A percentile compares a stretch with the other conserved stretches of the same genome.
phyloP scores from a whole-genome alignment of 257 asterid genomes.

The Paraleonurus japonicus region DNA sequence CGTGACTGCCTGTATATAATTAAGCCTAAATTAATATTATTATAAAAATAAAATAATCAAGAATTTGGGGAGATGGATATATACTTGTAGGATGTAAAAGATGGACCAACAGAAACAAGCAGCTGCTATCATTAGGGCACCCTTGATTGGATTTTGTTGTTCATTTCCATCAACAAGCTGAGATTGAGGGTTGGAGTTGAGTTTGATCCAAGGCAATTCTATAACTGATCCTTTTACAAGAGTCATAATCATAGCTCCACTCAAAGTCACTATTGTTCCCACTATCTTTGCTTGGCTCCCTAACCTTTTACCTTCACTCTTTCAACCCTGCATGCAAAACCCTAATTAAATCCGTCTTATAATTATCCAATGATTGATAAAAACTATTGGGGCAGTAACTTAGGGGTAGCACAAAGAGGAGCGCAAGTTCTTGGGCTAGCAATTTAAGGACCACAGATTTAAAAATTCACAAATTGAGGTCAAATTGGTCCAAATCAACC shows the following conservation, averaged over 20 bases:
- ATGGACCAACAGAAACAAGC: constrained; percentile 68
- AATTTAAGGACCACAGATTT: no score
- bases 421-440: no score
- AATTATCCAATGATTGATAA: no score
- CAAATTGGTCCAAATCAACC: no score
- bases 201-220: constrained; percentile 59
- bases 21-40: background rate
- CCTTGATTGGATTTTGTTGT: constrained; percentile 47
- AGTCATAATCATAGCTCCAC: constrained; percentile 86
- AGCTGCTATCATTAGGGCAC: constrained; percentile 52
- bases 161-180: constrained; percentile 1
- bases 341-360: background rate
- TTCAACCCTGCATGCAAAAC: constrained; percentile 50
- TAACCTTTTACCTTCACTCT: constrained; percentile 42
- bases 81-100: constrained; percentile 65
- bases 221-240: constrained; percentile 52
- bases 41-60: background rate
- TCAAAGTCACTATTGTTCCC: constrained; percentile 62
- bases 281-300: constrained; percentile 53
- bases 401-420: no score
- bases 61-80: no score
- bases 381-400: no score
- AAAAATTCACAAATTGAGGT: no score
- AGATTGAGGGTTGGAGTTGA: constrained; percentile 5
- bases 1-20: constrained; percentile 39